Conservation (phyloP, 1,284 basidiomycete genomes). For the Irpex rosettiformis region DNA sequence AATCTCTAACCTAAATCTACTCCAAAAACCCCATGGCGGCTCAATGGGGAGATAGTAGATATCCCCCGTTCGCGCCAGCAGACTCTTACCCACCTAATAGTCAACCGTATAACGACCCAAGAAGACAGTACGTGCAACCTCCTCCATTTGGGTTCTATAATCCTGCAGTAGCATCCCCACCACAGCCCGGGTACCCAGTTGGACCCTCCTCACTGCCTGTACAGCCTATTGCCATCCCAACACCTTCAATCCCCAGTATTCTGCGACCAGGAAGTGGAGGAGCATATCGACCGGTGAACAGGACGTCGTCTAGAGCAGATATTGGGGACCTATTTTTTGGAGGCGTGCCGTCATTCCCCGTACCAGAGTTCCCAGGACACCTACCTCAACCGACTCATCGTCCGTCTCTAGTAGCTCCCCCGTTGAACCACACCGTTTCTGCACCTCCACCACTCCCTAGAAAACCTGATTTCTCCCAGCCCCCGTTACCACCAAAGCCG, state of each 20-base stretch:
- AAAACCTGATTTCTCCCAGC: conserved; percentile 21
- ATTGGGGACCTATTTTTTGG: conserved; percentile 17
- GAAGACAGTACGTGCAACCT: conserved; percentile 6
- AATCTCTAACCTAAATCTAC: not conserved
- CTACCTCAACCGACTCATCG: not conserved
- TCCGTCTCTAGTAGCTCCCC: conserved; percentile 5
- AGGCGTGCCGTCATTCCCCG: conserved; percentile 6
- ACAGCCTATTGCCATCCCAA: conserved; percentile 8
- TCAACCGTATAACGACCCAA: conserved; percentile 6
- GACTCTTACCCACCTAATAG: conserved; percentile 2
- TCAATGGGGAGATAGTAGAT: conserved; percentile 13
- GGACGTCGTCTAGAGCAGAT: conserved; percentile 12
- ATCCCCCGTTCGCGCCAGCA: conserved; percentile 10
- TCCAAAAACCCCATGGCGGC: conserved; percentile 6
- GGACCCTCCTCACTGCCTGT: conserved; percentile 4
- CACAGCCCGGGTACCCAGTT: conserved; percentile 3
- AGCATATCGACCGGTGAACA: not conserved
- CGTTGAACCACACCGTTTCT: conserved; percentile 11
- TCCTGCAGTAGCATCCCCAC: conserved; percentile 13
- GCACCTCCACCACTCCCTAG: conserved; percentile 25
- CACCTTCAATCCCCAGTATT: conserved; percentile 14
- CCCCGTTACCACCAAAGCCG: conserved; percentile 26
- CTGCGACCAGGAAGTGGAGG: conserved; percentile 16
- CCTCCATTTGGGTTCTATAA: conserved; percentile 25
- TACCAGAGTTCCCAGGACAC: conserved; percentile 9